Conservation (phyloP, 192 early-diverging fungal species). For the Geosiphon pyriformis region DNA sequence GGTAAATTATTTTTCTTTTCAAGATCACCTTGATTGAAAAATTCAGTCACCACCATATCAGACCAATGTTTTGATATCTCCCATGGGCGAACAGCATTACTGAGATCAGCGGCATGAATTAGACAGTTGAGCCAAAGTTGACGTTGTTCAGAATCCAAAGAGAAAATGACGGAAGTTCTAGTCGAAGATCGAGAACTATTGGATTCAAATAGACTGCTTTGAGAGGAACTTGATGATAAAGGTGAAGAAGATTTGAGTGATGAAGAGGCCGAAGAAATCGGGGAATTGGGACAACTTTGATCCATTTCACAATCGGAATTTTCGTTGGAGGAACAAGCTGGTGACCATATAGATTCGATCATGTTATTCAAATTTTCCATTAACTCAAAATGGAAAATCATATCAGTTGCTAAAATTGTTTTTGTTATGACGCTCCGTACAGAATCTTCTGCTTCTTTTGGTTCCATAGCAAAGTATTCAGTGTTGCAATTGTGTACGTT, state of each 20-base stretch:
- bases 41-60: slow-evolving; percentile 79
- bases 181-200: slow-evolving; percentile 19
- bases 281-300: neutral
- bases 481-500: slow-evolving; percentile 50
- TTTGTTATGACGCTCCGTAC: slow-evolving; percentile 51
- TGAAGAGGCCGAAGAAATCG: slow-evolving; percentile 18
- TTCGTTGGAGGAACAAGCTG: slow-evolving; percentile 20
- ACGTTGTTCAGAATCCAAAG: slow-evolving; percentile 46
- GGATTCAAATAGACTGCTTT: neutral
- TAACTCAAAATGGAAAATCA: slow-evolving; percentile 80
- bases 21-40: slow-evolving; percentile 80
- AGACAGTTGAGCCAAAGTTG: slow-evolving; percentile 59
- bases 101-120: slow-evolving; percentile 88
- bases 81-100: slow-evolving; percentile 83
- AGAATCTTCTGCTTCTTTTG: slow-evolving; percentile 26
- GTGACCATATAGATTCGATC: slow-evolving; percentile 33
- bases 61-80: slow-evolving; percentile 85
- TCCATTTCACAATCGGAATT: slow-evolving; percentile 8
- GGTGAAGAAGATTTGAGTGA: slow-evolving; percentile 18
- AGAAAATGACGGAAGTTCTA: neutral
- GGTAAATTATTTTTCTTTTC: slow-evolving; percentile 72
- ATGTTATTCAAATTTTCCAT: slow-evolving; percentile 46
- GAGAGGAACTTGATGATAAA: slow-evolving; percentile 24
- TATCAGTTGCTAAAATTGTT: slow-evolving; percentile 87
- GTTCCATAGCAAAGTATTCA: slow-evolving; percentile 19